Evolutionary conservation across 2,329 filamentous ascomycete genomes (phyloP), one percentile per base, ranked within the genome.

Genomic region (Pyrenophora graminea): DNA sequence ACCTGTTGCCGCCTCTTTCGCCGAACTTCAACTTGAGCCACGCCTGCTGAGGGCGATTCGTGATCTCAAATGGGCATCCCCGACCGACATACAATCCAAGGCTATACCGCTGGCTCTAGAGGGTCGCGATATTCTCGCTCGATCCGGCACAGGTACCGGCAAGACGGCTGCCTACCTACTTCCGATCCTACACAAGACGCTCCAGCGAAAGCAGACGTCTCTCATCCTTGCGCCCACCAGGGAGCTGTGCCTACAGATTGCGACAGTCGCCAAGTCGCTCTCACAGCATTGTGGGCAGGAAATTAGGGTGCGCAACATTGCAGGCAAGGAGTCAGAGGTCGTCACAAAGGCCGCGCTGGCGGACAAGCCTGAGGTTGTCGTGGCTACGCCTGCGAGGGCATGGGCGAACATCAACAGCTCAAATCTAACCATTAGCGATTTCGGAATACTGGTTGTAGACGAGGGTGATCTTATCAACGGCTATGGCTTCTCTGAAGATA

Each of bases 91-190:
- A 1, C 94, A 99, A 75, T 83, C 85, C 36, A 87, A 88, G 73
- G 90, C 90, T 1, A 96, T 99, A 56, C 94, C 94, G 1, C 77
- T 97, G 32, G 91, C 90, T 18, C 79, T 97, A 15, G 85, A 91
- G 58, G 93, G 94, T 10, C 87, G 90, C 67, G 91, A 97, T 79
- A 86, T 99, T 40, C 80, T 97, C 33, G 92, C 91, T 47, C 91
- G 93, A 68, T 91, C 93, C 32, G 95, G 93, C 74, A 97, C 94
- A 4, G 94, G 94, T 10, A 96, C 92, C 3, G 94, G 94, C 62
- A 99, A 99, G 80, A 99, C 94, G 9, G 91, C 91, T n/a, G 93
- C 94, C 42, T 97, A 97, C 71, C 79, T 96, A 6, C 81, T 99
- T 36, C 94, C 94, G 1, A 82, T 96, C n/a, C 76, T 99, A 13